Evolutionary conservation across 2,329 filamentous ascomycete species (phyloP), one percentile per base, ranked within the genome.

Genomic region (Sodiomyces alkalinus): DNA sequence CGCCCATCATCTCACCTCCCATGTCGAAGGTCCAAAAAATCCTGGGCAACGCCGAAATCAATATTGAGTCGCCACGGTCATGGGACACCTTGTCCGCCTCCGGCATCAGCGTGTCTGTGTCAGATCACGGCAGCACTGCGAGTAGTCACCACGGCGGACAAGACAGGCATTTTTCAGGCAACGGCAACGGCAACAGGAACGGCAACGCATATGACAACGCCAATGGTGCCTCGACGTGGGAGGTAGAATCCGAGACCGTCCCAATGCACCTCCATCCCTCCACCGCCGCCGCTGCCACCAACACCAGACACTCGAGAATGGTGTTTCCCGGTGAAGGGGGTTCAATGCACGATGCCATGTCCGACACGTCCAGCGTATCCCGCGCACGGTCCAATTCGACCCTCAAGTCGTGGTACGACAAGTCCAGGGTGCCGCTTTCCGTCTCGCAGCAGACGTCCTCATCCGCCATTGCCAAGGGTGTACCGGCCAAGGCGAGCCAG

Each of bases 371-470:
- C 3, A 59, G 52, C 31, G 35, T 66, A 19, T 53, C 57, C 22
- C 60, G 65, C 27, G 60, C 58, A 18, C 53, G 56, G 25, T 72
- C 68, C 3, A 60, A 53, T 20, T 68, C 66, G 4, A 70, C 66
- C n/a, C 58, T 70, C 33, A 53, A 53, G 18, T 67, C 65, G 1
- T 67, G 61, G 46, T 72, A 72, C 44, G 66, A 72, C 46, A 63
- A 64, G 41, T 45, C 60, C 5, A 68, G 66, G 39, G 54, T 65
- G 26, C 64, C 66, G 8, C 52, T 71, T 5, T 55, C 62, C n/a
- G 60, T 69, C 34, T 68, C 66, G 1, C 67, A 70, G 39, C 67
- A 72, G 42, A 70, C 68, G 0, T 69, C 66, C 1, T 62, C 56
- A 23, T 68, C 66, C 2, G 62, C 65, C 33, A 71, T 72, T 58